phyloP scores from a whole-genome alignment of 129 eudicot species.

The Pseudognaphalium luteoalbum region DNA sequence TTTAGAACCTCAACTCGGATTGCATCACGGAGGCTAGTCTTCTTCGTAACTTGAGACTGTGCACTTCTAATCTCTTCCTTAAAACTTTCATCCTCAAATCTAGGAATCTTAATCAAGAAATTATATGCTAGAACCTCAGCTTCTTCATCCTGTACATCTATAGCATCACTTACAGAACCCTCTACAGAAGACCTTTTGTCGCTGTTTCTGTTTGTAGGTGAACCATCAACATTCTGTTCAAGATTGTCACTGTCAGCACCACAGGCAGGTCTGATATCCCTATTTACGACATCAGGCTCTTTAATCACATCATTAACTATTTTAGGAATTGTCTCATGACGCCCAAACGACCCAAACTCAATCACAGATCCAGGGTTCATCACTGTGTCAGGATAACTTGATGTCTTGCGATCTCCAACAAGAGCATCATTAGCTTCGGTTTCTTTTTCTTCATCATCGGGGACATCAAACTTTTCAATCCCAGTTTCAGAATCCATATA shows the following conservation, averaged over 20 bases:
- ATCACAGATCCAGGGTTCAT: constrained; percentile 33
- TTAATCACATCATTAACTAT: constrained; percentile 13
- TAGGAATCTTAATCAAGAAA: constrained; percentile 67
- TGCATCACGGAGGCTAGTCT: constrained; percentile 64
- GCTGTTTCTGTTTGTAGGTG: constrained; percentile 21
- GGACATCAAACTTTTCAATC: constrained; percentile 29
- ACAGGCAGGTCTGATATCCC: neutral
- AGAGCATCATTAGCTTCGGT: constrained; percentile 28
- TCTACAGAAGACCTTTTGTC: constrained; percentile 30
- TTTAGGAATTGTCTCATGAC: constrained; percentile 31
- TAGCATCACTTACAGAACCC: constrained; percentile 40
- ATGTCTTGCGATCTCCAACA: constrained; percentile 23
- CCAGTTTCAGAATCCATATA: constrained; percentile 19
- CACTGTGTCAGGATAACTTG: constrained; percentile 21
- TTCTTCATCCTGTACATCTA: constrained; percentile 37
- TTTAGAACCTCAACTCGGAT: constrained; percentile 45
- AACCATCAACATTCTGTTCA: constrained; percentile 17
- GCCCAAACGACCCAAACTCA: constrained; percentile 45
- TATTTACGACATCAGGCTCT: constrained; percentile 30
- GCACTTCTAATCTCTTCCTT: constrained; percentile 58
- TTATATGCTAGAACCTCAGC: constrained; percentile 49
- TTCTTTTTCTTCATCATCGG: constrained; percentile 34
- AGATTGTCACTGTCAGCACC: constrained; percentile 11
- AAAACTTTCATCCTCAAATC: constrained; percentile 67
- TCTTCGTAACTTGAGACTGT: constrained; percentile 61